phyloP scores from a whole-genome alignment of 2,329 filamentous ascomycete species.

The Pestalotiopsis sp. region DNA sequence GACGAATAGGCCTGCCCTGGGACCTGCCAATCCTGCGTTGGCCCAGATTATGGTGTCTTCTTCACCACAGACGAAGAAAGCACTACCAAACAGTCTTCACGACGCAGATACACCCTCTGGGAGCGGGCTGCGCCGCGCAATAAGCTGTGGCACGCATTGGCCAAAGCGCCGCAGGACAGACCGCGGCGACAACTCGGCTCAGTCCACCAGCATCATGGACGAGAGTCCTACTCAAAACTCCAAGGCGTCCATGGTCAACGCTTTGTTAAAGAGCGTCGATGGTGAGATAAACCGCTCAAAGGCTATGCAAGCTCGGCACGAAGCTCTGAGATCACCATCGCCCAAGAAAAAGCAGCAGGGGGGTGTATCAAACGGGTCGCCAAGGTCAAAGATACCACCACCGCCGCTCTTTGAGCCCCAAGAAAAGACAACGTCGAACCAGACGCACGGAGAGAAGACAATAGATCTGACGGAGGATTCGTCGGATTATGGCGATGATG shows the following conservation, averaged over 20 bases:
- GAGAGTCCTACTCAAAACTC: slow-evolving; percentile 49
- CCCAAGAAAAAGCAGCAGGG: slow-evolving; percentile 38
- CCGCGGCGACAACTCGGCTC: slow-evolving; percentile 24
- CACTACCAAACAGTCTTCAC: slow-evolving; percentile 32
- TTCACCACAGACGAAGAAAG: slow-evolving; percentile 63
- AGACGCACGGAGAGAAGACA: background rate
- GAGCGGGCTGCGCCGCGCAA: slow-evolving; percentile 61
- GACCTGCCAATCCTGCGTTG: slow-evolving; percentile 58
- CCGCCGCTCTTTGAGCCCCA: slow-evolving; percentile 14
- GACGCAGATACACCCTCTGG: slow-evolving; percentile 35
- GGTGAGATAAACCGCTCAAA: slow-evolving; percentile 51
- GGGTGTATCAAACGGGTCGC: slow-evolving; percentile 16
- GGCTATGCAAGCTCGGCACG: slow-evolving; percentile 31
- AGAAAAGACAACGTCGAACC: slow-evolving; percentile 1
- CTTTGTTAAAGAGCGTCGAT: slow-evolving; percentile 68
- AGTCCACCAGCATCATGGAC: slow-evolving; percentile 39
- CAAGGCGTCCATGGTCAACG: slow-evolving; percentile 61
- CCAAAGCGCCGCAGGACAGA: slow-evolving; percentile 70
- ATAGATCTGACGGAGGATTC: slow-evolving; percentile 17
- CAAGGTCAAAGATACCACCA: slow-evolving; percentile 18
- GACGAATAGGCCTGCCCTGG: slow-evolving; percentile 42
- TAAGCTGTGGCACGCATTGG: slow-evolving; percentile 72
- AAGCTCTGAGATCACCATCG: slow-evolving; percentile 44
- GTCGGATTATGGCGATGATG: slow-evolving; percentile 59
- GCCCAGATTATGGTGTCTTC: slow-evolving; percentile 71